phyloP scores from a whole-genome alignment of 2,329 filamentous ascomycete species.

The Penicillium sp. region DNA sequence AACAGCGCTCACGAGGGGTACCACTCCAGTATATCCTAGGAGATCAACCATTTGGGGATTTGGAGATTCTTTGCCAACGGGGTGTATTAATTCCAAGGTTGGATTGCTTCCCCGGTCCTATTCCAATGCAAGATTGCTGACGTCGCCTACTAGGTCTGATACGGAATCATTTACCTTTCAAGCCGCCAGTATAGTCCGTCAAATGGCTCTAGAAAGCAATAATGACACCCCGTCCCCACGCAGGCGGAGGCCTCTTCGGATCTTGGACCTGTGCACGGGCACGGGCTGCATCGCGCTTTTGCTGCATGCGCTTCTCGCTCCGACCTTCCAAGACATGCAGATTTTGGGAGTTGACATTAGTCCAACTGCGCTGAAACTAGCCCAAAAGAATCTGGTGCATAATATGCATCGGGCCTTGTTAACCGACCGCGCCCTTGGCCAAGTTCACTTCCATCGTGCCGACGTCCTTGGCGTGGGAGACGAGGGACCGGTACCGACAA shows the following conservation, averaged over 20 bases:
- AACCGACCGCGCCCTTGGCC: slow-evolving; percentile 24
- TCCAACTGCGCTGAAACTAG: slow-evolving; percentile 61
- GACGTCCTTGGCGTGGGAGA: slow-evolving; percentile 37
- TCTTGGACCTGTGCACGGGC: slow-evolving; percentile 87
- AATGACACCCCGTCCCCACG: not conserved
- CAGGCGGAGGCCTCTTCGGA: slow-evolving; percentile 46
- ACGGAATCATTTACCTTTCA: slow-evolving; percentile 67
- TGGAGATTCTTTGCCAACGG: slow-evolving; percentile 73
- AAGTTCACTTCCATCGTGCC: slow-evolving; percentile 50
- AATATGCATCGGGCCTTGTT: slow-evolving; percentile 45
- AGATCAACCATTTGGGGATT: slow-evolving; percentile 78
- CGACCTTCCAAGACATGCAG: slow-evolving; percentile 43
- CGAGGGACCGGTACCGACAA: not conserved
- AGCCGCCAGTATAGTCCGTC: slow-evolving; percentile 50
- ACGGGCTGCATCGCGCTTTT: slow-evolving; percentile 86
- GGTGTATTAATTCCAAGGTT: slow-evolving; percentile 82
- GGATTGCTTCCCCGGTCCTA: not conserved
- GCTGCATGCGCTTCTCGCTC: slow-evolving; percentile 62
- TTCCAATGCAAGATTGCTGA: not conserved
- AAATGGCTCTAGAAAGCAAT: slow-evolving; percentile 6
- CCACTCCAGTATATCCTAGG: slow-evolving; percentile 90
- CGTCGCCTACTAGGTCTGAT: slow-evolving; percentile 51
- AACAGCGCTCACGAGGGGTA: slow-evolving; percentile 57
- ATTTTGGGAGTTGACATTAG: slow-evolving; percentile 77
- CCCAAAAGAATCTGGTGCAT: slow-evolving; percentile 60